Evolutionary conservation across 106 monocot genomes (phyloP), one percentile per base, ranked within the genome.

Genomic region (Allium fistulosum): DNA sequence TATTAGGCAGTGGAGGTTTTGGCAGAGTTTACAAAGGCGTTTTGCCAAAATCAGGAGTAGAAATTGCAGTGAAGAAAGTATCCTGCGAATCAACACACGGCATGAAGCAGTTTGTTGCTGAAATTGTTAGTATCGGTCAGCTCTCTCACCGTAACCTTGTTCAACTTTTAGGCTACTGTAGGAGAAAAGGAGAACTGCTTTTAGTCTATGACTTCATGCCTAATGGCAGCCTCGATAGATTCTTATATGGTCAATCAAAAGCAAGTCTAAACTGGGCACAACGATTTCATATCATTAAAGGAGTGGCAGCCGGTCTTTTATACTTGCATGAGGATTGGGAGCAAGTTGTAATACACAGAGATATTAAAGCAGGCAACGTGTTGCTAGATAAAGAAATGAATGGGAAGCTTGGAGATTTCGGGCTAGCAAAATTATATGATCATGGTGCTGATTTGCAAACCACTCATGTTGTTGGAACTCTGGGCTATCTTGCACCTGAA

Each of bases 251-350:
- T 58, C 11, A 57, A 9, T 26, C 11, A 6, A 66, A 72, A 17
- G 59, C 12, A 1, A 61, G 37, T 10, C 67, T 78, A 3, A 57
- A 46, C 53, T 78, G 78, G 78, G 67, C 14, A 37, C 26, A 72
- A 51, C 57, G 78, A 17, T 67, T 78, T 26, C 72, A 18, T 10
- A 60, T 60, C 60, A 60, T 79, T 26, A 79, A 79, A 69, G 79
- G 79, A 10, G 74, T 79, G 15, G 79, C 79, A 49, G 62, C 79
- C 3, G 74, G 69, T 7, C 69, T 74, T 17, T 18, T 74, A 11
- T 79, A 79, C 17, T 49, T 79, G 37, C 79, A 74, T 11, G 79
- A 74, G 49, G 69, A 63, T 7, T 79, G 67, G 61, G 73, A 73
- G 17, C 67, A 78, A 22, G 51, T 37, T 37, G 37, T 37, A 37